Base-by-base conservation (phyloP, 1,284 basidiomycete genomes). In the Ganoderma meredithae region DNA sequence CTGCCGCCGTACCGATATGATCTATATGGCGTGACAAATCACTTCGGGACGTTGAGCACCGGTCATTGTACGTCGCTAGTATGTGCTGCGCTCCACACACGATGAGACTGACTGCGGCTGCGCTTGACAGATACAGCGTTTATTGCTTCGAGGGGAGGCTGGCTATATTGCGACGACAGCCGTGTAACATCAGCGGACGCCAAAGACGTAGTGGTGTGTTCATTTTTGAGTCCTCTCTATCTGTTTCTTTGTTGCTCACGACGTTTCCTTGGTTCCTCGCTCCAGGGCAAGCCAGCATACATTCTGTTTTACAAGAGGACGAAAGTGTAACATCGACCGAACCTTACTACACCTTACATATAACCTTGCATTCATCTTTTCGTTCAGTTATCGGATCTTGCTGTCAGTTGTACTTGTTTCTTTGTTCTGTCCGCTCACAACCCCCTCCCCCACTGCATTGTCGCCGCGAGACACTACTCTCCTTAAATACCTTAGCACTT, bases 131-230 rank as follows among this genome's bases (percentile, higher is more conserved):
- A 97, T 79, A 97, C 95, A 60, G 93, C 95, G 22, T 95, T 90
- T 75, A 88, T 97, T 65, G 85, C 90, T 40, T 93, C 93, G 12
- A 85, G 90, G 69, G 90, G 92, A 40, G 86, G 88, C 64, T 97
- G 95, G 95, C 81, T 90, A 76, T 94, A 93, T 76, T 96, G 94
- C 77, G 95, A 96, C 74, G 95, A 97, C 78, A 95, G 94, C 76
- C 89, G 89, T 72, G 85, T 95, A 69, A 87, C 88, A 64, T 76
- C 83, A 52, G 90, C 89, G 36, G 89, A 94, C 65, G 83, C 91
- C 58, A 90, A 88, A 74, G 91, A 95, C 77, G 92, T 96, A n/a
- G 91, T 96, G 66, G 95, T 96, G 79, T 76, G 93, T 91, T 10
- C 40, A 36, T n/a, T 36, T 9, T 36, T 36, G 36, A 36, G 36